Base-by-base conservation (phyloP, 441 rosid species). In the Adansonia madagascariensis region DNA sequence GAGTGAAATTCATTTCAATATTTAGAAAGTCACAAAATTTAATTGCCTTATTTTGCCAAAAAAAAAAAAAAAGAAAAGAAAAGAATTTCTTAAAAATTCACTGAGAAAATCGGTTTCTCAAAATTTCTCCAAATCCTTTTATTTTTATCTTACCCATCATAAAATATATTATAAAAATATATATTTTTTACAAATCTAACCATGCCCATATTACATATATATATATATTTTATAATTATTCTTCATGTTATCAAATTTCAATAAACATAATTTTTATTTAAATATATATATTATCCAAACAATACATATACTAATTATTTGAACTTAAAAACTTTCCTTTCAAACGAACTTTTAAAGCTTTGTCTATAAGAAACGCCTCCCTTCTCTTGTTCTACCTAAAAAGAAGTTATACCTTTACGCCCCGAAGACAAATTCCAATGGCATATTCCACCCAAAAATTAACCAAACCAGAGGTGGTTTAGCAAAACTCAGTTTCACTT, bases 321-420 rank as follows among this genome's bases (percentile, higher is more conserved):
- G 39, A 31, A 31, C 39, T 31, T 31, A 31, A 3, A 31, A 31
- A 31, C 39, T 52, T 52, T 52, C 18, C 6, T 52, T 52, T 52
- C 17, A 15, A 52, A 14, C 56, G 56, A 52, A 12, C 6, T 3
- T 14, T 14, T 52, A 52, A 52, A 52, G 27, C 14, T n/a, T 22
- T 66, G 18, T 57, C 18, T 43, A 12, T 24, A 73, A 31, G 39
- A 31, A 31, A 47, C 17, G 12, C 41, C 44, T 18, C 8, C 4
- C 64, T 10, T 24, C 24, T 69, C 24, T 20, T 70, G 43, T 4
- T 66, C 55, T 6, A 63, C 31, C 27, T 0, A 66, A 71, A 59
- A 77, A 56, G 56, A 27, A 73, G 53, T 50, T 44, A 8, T n/a
- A 10, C 60, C 78, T 77, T 81, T 77, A 44, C 76, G 50, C 75